Evolutionary conservation across 257 asterid genomes (phyloP).

Genomic region (Pogostemon cablin): DNA sequence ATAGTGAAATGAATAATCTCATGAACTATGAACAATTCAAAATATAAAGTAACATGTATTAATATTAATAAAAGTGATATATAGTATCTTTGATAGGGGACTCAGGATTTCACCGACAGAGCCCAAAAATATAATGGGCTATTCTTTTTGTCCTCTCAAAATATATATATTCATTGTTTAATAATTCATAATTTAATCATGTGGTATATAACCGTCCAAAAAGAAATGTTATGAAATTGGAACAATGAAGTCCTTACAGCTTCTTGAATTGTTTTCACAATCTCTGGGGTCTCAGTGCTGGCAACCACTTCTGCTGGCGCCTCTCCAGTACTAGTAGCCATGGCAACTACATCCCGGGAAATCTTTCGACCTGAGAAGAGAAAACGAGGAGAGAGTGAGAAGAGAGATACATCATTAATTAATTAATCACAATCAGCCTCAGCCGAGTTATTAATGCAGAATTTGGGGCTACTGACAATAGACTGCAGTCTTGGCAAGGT

Average conservation of each 20-base stretch:
- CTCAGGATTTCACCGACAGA: too few species aligned
- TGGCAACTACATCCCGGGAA: slow-evolving; percentile 59
- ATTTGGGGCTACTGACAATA: slow-evolving; percentile 42
- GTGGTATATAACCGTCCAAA: too few species aligned
- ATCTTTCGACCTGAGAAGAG: slow-evolving; percentile 54
- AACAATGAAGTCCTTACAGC: slow-evolving; percentile 44
- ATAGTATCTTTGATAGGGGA: too few species aligned
- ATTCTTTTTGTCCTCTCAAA: too few species aligned
- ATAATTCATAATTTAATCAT: too few species aligned
- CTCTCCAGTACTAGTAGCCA: slow-evolving; percentile 86
- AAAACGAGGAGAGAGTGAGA: background rate
- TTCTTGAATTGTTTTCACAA: slow-evolving; percentile 59
- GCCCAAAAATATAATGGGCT: too few species aligned
- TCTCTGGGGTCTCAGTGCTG: slow-evolving; percentile 61
- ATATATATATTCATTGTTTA: too few species aligned
- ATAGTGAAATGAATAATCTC: too few species aligned
- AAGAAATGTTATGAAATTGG: background rate
- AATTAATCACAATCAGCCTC: background rate
- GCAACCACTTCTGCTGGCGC: slow-evolving; percentile 64
- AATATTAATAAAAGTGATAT: too few species aligned
- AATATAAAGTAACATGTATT: too few species aligned
- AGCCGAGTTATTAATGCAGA: background rate
- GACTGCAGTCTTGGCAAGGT: slow-evolving; percentile 53
- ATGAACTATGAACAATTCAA: too few species aligned
- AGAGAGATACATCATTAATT: background rate